These are phyloP conservation scores for Hygrocybe coccinea DNA, from an alignment of 768 basidiomycete species.

Conservation along the genomic window DNA sequence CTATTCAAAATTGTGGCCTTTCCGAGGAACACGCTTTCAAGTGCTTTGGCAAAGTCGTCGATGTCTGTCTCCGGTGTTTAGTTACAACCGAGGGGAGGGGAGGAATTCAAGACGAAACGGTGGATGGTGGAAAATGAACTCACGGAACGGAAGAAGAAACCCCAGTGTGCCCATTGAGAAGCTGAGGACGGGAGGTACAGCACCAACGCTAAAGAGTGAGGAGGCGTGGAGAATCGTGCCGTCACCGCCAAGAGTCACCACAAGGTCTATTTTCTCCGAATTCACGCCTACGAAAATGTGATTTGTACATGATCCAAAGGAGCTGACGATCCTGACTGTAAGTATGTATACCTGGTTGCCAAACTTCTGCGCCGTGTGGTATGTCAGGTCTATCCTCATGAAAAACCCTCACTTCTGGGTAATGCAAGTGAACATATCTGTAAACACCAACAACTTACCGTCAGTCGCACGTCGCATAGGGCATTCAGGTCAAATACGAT, in stretches of 20 bases:
- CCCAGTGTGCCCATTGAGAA: slow-evolving; percentile 93
- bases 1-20: slow-evolving; percentile 79
- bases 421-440: slow-evolving; percentile 54
- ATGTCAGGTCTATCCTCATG: slow-evolving; percentile 65
- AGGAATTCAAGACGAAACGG: not conserved
- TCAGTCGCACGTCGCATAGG: not conserved
- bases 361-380: slow-evolving; percentile 57
- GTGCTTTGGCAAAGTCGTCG: slow-evolving; percentile 75
- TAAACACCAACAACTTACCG: not conserved
- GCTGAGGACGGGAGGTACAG: slow-evolving; percentile 87
- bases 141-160: slow-evolving; percentile 90
- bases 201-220: slow-evolving; percentile 82
- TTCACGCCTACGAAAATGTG: slow-evolving; percentile 34
- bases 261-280: slow-evolving; percentile 70
- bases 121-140: slow-evolving; percentile 29
- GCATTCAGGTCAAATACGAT: not conserved
- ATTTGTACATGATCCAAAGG: no score
- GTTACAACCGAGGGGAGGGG: no score
- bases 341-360: slow-evolving; percentile 67
- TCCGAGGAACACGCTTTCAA: slow-evolving; percentile 74
- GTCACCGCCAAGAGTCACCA: slow-evolving; percentile 90
- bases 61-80: slow-evolving; percentile 55
- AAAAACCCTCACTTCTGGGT: slow-evolving; percentile 59
- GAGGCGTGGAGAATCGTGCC: slow-evolving; percentile 94
- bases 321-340: no score